Evolutionary conservation across 1,139 yeast genomes (phyloP).

Genomic region (Eremothecium cymbalariae): DNA sequence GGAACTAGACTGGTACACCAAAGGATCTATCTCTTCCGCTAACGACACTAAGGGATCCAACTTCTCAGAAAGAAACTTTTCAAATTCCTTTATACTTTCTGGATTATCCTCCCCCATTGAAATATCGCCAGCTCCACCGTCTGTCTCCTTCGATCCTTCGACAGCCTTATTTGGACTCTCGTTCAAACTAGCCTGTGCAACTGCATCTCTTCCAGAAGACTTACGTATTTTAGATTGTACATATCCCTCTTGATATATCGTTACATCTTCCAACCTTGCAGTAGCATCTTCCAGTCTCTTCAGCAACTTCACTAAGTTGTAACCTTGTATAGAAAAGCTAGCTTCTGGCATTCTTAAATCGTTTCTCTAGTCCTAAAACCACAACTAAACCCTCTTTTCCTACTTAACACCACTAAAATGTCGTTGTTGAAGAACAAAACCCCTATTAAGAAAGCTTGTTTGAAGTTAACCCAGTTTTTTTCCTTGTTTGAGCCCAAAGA

Average conservation of each 20-base stretch:
- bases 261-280: slow-evolving; percentile 81
- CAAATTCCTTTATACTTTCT: slow-evolving; percentile 46
- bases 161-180: slow-evolving; percentile 6
- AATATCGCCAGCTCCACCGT: slow-evolving; percentile 10
- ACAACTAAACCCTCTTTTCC: too few relatives aligned
- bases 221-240: slow-evolving; percentile 24
- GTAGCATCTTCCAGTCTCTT: slow-evolving; percentile 90
- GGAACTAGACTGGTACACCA: slow-evolving; percentile 54
- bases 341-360: slow-evolving; percentile 4
- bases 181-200: slow-evolving; percentile 14
- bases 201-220: not conserved
- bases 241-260: slow-evolving; percentile 61
- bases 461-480: too few relatives aligned
- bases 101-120: slow-evolving; percentile 32
- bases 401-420: too few relatives aligned
- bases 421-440: too few relatives aligned
- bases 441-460: too few relatives aligned
- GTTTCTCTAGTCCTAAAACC: not conserved
- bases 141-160: slow-evolving; percentile 14
- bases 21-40: slow-evolving; percentile 54
- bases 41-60: slow-evolving; percentile 53
- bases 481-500: too few relatives aligned
- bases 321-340: slow-evolving; percentile 63
- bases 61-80: slow-evolving; percentile 42
- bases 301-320: slow-evolving; percentile 71